Conservation (phyloP, 306 rosid species). For the Citrullus mucosospermus region DNA sequence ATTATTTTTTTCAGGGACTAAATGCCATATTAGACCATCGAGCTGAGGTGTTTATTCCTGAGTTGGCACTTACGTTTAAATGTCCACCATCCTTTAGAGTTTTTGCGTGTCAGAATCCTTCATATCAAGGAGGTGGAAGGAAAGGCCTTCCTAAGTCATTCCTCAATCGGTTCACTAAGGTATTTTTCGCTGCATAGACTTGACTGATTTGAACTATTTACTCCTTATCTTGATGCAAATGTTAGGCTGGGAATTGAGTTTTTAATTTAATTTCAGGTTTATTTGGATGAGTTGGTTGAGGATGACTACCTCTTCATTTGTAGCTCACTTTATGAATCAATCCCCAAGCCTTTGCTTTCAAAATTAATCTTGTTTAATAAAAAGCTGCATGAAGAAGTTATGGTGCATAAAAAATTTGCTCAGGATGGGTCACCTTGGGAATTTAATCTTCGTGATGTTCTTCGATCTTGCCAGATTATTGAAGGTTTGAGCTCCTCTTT, state of each 20-base stretch:
- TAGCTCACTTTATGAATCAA: slow-evolving; percentile 49
- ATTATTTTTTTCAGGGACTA: slow-evolving; percentile 46
- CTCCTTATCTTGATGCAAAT: neutral
- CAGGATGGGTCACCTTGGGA: slow-evolving; percentile 95
- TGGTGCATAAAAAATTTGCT: slow-evolving; percentile 58
- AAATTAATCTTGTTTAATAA: slow-evolving; percentile 60
- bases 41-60: slow-evolving; percentile 95
- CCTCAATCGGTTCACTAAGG: slow-evolving; percentile 91
- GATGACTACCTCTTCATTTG: slow-evolving; percentile 77
- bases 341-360: slow-evolving; percentile 38
- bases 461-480: slow-evolving; percentile 84
- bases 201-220: neutral
- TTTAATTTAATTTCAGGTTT: slow-evolving; percentile 50
- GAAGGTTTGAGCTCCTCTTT: slow-evolving; percentile 32
- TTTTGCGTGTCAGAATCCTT: slow-evolving; percentile 97
- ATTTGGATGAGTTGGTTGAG: slow-evolving; percentile 71
- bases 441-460: slow-evolving; percentile 84
- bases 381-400: slow-evolving; percentile 66
- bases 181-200: slow-evolving; percentile 7
- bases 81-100: slow-evolving; percentile 81
- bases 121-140: slow-evolving; percentile 87
- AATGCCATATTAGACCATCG: slow-evolving; percentile 97
- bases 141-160: slow-evolving; percentile 93
- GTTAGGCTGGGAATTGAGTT: neutral
- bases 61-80: slow-evolving; percentile 62